Evolutionary conservation across 1,284 basidiomycete genomes (phyloP), one percentile per base, ranked within the genome.

Genomic region (Sporisorium scitamineum): DNA sequence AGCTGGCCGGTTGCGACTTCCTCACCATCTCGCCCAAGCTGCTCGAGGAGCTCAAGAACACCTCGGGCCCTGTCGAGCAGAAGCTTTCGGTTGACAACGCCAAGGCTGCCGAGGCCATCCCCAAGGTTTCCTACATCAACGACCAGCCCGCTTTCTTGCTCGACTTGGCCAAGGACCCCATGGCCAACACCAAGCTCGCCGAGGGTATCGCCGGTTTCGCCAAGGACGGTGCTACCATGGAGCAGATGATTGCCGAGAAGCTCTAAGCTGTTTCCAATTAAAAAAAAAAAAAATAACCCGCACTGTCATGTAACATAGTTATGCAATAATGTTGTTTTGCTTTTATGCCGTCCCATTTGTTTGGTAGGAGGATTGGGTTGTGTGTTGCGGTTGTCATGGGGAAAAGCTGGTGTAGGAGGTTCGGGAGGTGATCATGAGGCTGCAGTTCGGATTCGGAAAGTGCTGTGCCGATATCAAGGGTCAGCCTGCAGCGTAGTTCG

Each of bases 71-170:
- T 60, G 91, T 99, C 63, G 92, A 93, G 84, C 92, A 92, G 90
- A 93, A 91, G 88, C 92, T 99, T 73, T 90, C 92, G 76, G 87
- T 92, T 31, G 85, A 88, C 45, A 87, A 89, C 51, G 92, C 92
- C 90, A 87, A 76, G 90, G 87, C 64, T 54, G 88, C 88, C 58
- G 89, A 91, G 66, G 88, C 89, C 47, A 89, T 93, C 73, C 82
- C 90, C 60, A 99, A 97, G 88, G 92, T 95, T 64, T 88, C 91
- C 47, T 98, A 86, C 89, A 86, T 99, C 85, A 90, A 97, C 89
- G 90, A 98, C 88, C 94, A 99, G 89, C 88, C 95, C 74, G 93
- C 94, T 85, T 99, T 99, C 92, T 91, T 94, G 80, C 97, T 94
- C 94, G 85, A 90, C 16, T 91, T 99, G 59, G 90, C 97, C 85